These are phyloP conservation scores for Fusarium odoratissimum DNA, from an alignment of 2,329 filamentous ascomycete species.

Conservation along the genomic window DNA sequence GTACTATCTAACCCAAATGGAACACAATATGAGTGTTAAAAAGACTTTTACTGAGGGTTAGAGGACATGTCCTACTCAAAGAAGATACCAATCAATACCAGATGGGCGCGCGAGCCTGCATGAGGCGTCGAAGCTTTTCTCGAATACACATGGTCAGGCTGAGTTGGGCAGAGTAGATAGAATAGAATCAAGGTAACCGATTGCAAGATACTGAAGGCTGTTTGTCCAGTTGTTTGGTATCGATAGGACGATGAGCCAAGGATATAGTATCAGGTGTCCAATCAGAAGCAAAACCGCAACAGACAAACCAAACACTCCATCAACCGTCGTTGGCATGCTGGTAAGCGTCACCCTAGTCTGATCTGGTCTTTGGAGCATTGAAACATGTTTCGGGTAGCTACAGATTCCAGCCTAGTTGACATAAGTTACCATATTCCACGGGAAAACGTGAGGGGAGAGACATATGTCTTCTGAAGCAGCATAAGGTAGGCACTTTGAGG, in stretches of 20 bases:
- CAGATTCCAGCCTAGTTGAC: background rate
- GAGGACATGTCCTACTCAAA: background rate
- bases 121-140: background rate
- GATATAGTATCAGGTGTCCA: background rate
- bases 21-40: background rate
- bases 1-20: background rate
- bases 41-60: background rate
- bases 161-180: background rate
- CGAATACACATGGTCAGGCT: background rate
- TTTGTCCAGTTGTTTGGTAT: background rate
- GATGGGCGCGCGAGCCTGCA: conserved; percentile 29
- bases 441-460: background rate
- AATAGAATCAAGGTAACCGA: background rate
- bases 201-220: background rate
- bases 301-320: background rate
- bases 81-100: conserved; percentile 20
- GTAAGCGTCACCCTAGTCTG: background rate
- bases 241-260: background rate
- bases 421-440: background rate
- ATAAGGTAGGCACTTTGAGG: background rate
- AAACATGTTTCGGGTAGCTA: conserved; percentile 33
- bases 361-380: background rate
- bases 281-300: background rate
- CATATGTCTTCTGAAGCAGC: background rate
- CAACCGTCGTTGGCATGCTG: background rate